A percentile compares a stretch with the other conserved stretches of the same genome.
These are phyloP conservation scores for Sanghuangporus baumii DNA, from an alignment of 1,284 basidiomycete genomes.

Conservation along the genomic window DNA sequence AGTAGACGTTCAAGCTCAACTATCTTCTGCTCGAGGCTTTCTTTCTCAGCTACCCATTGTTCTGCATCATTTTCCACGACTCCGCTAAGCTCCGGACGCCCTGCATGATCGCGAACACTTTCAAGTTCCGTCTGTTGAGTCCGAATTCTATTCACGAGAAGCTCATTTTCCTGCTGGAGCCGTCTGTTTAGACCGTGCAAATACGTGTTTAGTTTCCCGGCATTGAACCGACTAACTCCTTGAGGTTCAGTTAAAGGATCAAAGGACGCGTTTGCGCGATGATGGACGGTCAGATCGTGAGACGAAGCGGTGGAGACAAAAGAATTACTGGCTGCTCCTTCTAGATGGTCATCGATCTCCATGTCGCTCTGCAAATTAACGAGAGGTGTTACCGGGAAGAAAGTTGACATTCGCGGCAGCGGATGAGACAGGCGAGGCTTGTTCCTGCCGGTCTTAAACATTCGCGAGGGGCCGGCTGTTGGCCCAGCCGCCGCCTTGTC, in stretches of 20 bases:
- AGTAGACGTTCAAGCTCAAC: constrained; percentile 46
- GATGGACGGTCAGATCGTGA: constrained; percentile 76
- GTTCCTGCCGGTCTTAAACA: constrained; percentile 24
- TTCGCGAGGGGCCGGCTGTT: constrained; percentile 45
- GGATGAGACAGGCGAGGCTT: constrained; percentile 49
- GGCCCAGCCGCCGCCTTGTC: constrained; percentile 41
- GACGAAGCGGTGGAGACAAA: constrained; percentile 78
- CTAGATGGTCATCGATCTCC: constrained; percentile 18
- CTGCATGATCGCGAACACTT: neutral
- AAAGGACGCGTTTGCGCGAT: constrained; percentile 78
- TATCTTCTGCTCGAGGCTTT: constrained; percentile 40
- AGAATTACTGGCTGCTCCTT: constrained; percentile 33
- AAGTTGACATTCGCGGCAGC: constrained; percentile 43
- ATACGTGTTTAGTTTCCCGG: constrained; percentile 75
- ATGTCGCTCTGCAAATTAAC: constrained; percentile 11
- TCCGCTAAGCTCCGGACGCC: constrained; percentile 39
- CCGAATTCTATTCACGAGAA: constrained; percentile 43
- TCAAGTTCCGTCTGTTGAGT: constrained; percentile 39
- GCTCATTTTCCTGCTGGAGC: constrained; percentile 77
- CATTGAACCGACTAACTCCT: constrained; percentile 66
- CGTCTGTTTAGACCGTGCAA: constrained; percentile 75
- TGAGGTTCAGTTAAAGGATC: constrained; percentile 70
- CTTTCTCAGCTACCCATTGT: constrained; percentile 61
- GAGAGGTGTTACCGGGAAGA: constrained; percentile 26
- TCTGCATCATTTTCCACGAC: constrained; percentile 56